phyloP scores from a whole-genome alignment of 331 rosid species.

The Spiraea crenata region DNA sequence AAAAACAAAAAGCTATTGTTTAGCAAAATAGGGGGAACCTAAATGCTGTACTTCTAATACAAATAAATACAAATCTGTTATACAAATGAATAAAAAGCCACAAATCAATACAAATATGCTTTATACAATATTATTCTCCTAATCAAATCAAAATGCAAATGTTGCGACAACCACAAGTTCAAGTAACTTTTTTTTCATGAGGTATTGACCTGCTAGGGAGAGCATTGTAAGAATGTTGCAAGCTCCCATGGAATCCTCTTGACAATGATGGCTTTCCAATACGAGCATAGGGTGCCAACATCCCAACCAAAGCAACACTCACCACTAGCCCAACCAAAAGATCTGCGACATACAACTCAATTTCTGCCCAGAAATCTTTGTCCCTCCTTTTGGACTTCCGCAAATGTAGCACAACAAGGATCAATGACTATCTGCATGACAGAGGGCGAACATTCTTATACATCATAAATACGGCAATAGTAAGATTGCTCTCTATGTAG shows the following conservation, averaged over 20 bases:
- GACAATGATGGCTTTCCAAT: conserved; percentile 72
- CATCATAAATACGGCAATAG: background rate
- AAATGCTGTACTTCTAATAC: no score
- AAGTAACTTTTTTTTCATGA: conserved; percentile 4
- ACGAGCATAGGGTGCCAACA: conserved; percentile 94
- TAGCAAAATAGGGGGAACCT: no score
- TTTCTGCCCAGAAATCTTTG: conserved; percentile 92
- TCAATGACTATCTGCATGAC: conserved; percentile 75
- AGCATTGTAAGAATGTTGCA: conserved; percentile 67
- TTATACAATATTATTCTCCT: no score
- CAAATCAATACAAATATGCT: no score
- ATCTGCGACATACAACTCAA: conserved; percentile 96
- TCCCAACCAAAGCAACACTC: conserved; percentile 87
- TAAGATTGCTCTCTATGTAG: background rate
- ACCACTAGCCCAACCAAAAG: conserved; percentile 87
- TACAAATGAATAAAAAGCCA: no score
- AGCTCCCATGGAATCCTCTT: conserved; percentile 67
- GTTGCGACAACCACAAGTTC: background rate
- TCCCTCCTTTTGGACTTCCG: conserved; percentile 94
- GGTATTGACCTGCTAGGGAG: conserved; percentile 92
- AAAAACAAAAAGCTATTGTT: no score
- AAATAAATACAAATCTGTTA: no score
- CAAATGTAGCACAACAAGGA: conserved; percentile 92
- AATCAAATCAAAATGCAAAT: no score
- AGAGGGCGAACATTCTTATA: conserved; percentile 13